Evolutionary conservation across 257 asterid genomes (phyloP).

Genomic region (Agastache rugosa): DNA sequence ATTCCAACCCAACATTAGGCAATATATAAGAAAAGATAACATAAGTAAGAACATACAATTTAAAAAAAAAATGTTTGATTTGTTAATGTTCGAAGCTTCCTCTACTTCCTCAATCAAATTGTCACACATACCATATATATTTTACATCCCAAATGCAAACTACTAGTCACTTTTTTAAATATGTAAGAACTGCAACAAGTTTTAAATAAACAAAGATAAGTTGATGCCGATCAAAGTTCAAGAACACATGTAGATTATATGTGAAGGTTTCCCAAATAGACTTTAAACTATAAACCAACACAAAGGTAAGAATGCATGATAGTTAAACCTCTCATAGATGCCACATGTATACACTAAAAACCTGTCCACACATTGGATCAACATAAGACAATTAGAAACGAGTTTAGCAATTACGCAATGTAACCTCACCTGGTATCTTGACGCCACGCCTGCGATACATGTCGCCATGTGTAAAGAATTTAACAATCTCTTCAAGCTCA

Average conservation of each 20-base stretch:
- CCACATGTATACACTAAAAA: slow-evolving; percentile 1
- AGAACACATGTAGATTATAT: background rate
- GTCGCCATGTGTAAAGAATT: slow-evolving; percentile 98
- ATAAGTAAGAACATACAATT: slow-evolving; percentile 2
- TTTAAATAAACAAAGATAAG: background rate
- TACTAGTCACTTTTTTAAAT: background rate
- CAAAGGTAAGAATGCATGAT: background rate
- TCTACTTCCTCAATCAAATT: slow-evolving; percentile 24
- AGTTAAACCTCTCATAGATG: slow-evolving; percentile 10
- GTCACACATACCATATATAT: background rate
- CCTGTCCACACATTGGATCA: background rate
- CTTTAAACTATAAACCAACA: slow-evolving; percentile 18
- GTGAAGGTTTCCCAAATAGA: slow-evolving; percentile 3
- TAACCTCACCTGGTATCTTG: slow-evolving; percentile 84
- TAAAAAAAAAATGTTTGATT: background rate
- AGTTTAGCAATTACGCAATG: slow-evolving; percentile 15
- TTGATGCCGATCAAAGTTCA: background rate
- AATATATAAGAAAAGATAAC: background rate
- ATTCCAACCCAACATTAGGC: slow-evolving; percentile 34
- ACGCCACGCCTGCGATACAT: slow-evolving; percentile 97
- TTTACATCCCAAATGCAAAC: slow-evolving; percentile 19
- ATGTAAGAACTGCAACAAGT: background rate
- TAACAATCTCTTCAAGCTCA: slow-evolving; percentile 98
- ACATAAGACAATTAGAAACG: slow-evolving; percentile 18
- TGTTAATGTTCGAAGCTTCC: slow-evolving; percentile 2